A percentile compares a stretch with the other conserved stretches of the same genome.
Evolutionary conservation across 805 yeast species (phyloP).

Genomic region (Cyberlindnera maritima): DNA sequence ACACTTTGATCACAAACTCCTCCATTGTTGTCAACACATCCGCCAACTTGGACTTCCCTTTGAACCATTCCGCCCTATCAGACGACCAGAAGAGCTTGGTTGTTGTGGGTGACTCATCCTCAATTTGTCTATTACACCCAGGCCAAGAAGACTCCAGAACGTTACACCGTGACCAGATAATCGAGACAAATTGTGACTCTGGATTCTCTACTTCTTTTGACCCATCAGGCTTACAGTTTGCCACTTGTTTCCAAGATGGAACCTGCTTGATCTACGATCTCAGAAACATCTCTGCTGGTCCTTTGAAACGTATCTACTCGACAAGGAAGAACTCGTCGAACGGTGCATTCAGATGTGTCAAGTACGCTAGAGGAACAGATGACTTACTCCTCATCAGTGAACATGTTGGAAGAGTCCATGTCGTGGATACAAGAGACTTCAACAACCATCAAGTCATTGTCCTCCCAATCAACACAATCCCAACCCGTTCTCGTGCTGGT

Average conservation of each 20-base stretch:
- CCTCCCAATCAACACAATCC: slow-evolving; percentile 43
- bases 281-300: slow-evolving; percentile 50
- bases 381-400: slow-evolving; percentile 78
- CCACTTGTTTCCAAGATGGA: slow-evolving; percentile 87
- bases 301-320: slow-evolving; percentile 54
- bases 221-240: slow-evolving; percentile 69
- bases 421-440: slow-evolving; percentile 74
- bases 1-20: slow-evolving; percentile 52
- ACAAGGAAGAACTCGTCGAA: slow-evolving; percentile 51
- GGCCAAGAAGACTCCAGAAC: slow-evolving; percentile 32
- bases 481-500: slow-evolving; percentile 9
- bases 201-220: slow-evolving; percentile 84
- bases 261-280: slow-evolving; percentile 72
- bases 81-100: slow-evolving; percentile 58
- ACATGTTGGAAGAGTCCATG: slow-evolving; percentile 84
- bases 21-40: slow-evolving; percentile 42
- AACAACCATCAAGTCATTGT: slow-evolving; percentile 73
- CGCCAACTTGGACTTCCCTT: slow-evolving; percentile 56
- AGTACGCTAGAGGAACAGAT: slow-evolving; percentile 63
- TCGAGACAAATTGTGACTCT: slow-evolving; percentile 63
- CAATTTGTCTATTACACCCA: slow-evolving; percentile 51
- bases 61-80: slow-evolving; percentile 71
- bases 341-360: slow-evolving; percentile 68
- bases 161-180: slow-evolving; percentile 33
- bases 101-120: slow-evolving; percentile 76